Conservation (phyloP, 78 protist genomes). For the Tieghemostelium lacteum region DNA sequence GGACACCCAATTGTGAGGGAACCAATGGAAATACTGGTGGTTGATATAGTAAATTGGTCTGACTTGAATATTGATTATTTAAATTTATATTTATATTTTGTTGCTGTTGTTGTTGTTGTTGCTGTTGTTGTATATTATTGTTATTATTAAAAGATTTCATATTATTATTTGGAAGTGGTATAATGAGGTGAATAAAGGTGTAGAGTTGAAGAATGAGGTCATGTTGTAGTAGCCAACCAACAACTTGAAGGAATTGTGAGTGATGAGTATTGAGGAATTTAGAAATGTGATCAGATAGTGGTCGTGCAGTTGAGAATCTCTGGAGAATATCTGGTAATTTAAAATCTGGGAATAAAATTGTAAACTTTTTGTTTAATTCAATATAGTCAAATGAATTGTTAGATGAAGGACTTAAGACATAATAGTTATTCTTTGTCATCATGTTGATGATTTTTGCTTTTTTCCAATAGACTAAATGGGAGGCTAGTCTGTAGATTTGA, state of each 20-base stretch:
- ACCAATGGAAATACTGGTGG: slow-evolving; percentile 29
- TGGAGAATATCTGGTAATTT: slow-evolving; percentile 50
- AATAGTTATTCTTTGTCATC: slow-evolving; percentile 74
- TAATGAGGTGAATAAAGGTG: slow-evolving; percentile 70
- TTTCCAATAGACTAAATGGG: slow-evolving; percentile 82
- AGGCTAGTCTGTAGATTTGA: slow-evolving; percentile 65
- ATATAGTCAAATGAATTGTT: background rate
- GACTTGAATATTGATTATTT: no score
- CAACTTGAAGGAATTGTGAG: slow-evolving; percentile 31
- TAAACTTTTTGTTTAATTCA: slow-evolving; percentile 9
- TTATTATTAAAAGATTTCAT: no score
- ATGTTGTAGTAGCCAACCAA: slow-evolving; percentile 77
- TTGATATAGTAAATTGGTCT: background rate
- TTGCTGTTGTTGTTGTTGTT: no score
- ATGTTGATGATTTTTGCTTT: slow-evolving; percentile 76
- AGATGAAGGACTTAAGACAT: slow-evolving; percentile 22
- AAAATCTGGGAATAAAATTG: slow-evolving; percentile 36
- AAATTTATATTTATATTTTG: no score
- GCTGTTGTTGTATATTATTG: background rate
- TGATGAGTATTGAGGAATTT: slow-evolving; percentile 33
- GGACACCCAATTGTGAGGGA: slow-evolving; percentile 45
- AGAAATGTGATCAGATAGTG: slow-evolving; percentile 60
- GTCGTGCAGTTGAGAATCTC: slow-evolving; percentile 39
- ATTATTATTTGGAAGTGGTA: slow-evolving; percentile 6
- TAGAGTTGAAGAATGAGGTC: slow-evolving; percentile 71